Evolutionary conservation across 495 filamentous ascomycete species (phyloP).

Genomic region (Hypomontagnella monticulosa): DNA sequence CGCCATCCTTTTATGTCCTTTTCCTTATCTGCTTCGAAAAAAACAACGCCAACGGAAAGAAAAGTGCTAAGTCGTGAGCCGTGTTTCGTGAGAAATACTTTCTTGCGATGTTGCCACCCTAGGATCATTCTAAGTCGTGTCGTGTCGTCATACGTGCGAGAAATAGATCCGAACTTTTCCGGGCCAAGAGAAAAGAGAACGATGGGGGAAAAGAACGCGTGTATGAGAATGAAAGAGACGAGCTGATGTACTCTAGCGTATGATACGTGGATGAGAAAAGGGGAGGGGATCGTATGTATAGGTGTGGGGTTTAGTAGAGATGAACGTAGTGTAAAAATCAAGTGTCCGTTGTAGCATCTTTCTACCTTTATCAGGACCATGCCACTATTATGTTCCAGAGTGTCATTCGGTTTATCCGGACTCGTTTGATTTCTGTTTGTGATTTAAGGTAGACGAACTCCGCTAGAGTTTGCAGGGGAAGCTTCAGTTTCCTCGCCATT

Average conservation of each 20-base stretch:
- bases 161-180: background rate
- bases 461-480: constrained; percentile 3
- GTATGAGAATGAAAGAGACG: no score
- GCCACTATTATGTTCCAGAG: no score
- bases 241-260: no score
- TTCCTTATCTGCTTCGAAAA: background rate
- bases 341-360: no score
- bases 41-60: constrained; percentile 6
- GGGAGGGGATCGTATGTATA: no score
- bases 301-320: no score
- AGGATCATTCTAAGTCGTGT: constrained; percentile 13
- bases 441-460: constrained; percentile 18
- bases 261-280: no score
- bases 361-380: no score
- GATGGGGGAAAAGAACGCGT: background rate
- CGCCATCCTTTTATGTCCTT: background rate
- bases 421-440: no score
- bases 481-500: background rate
- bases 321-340: no score
- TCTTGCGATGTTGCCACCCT: constrained; percentile 3
- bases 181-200: background rate
- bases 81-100: constrained; percentile 1
- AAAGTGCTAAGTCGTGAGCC: background rate
- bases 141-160: background rate
- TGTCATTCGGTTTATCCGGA: no score